Conservation (phyloP, 2,329 filamentous ascomycete genomes). For the Dichotomopilus funicola region DNA sequence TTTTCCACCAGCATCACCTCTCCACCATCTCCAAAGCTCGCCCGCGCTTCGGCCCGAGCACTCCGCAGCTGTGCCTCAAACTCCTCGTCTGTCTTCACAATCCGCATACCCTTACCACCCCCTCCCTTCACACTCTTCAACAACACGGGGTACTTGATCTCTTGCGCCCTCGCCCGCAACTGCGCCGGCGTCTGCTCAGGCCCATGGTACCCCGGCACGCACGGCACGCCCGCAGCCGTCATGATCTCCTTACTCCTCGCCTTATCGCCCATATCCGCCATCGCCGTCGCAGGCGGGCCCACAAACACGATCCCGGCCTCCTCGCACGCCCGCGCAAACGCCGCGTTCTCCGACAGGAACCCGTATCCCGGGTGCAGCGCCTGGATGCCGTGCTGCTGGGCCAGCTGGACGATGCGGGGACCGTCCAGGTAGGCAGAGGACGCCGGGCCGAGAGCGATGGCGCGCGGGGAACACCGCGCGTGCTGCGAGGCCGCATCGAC, state of each 20-base stretch:
- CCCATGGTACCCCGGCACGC: slow-evolving; percentile 94
- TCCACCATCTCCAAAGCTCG: slow-evolving; percentile 73
- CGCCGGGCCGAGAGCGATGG: slow-evolving; percentile 75
- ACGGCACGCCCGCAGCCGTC: slow-evolving; percentile 88
- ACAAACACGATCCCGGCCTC: slow-evolving; percentile 92
- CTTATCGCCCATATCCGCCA: slow-evolving; percentile 89
- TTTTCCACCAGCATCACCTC: slow-evolving; percentile 79
- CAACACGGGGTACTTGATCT: slow-evolving; percentile 63
- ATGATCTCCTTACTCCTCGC: slow-evolving; percentile 93
- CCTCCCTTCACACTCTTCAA: slow-evolving; percentile 76
- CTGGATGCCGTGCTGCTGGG: slow-evolving; percentile 78
- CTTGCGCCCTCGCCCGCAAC: slow-evolving; percentile 61
- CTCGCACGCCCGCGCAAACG: slow-evolving; percentile 80
- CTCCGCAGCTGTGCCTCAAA: slow-evolving; percentile 64
- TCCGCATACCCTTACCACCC: slow-evolving; percentile 79
- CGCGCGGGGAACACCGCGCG: slow-evolving; percentile 74
- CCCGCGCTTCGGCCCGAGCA: slow-evolving; percentile 67
- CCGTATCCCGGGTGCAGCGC: slow-evolving; percentile 96
- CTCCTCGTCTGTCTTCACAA: slow-evolving; percentile 61
- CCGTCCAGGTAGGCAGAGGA: slow-evolving; percentile 88
- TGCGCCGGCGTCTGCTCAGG: slow-evolving; percentile 63
- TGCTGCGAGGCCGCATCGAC: slow-evolving; percentile 85
- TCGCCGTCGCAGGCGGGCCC: slow-evolving; percentile 76
- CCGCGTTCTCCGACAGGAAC: slow-evolving; percentile 89
- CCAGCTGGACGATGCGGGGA: slow-evolving; percentile 82